Percentiles rank a stretch among this genome's conserved stretches.
phyloP scores from a whole-genome alignment of 163 green algal species.

The Picocystis sp. region DNA sequence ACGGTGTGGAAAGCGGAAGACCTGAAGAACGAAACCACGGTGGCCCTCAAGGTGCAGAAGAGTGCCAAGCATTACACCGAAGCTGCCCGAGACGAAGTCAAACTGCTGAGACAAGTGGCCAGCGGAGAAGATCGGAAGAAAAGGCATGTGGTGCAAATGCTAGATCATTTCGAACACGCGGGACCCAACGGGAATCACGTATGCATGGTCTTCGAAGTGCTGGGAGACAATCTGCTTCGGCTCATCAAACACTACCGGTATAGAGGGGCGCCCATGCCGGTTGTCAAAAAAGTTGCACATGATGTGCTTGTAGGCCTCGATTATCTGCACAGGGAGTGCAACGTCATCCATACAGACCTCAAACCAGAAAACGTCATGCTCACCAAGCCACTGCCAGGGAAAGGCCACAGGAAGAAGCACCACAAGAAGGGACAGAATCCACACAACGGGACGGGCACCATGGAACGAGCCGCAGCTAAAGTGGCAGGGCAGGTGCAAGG shows the following conservation, averaged over 20 bases:
- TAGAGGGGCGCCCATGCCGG: slow-evolving; percentile 61
- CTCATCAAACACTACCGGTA: slow-evolving; percentile 92
- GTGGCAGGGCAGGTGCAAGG: not conserved
- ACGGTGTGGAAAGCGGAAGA: slow-evolving; percentile 91
- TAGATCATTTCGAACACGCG: slow-evolving; percentile 28
- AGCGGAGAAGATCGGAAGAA: not conserved
- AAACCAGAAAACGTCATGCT: slow-evolving; percentile 99
- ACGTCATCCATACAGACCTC: slow-evolving; percentile 90
- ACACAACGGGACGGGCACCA: not conserved
- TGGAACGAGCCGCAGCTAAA: slow-evolving; percentile 8
- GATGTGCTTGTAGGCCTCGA: slow-evolving; percentile 70
- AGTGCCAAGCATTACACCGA: slow-evolving; percentile 85
- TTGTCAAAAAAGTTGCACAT: slow-evolving; percentile 52
- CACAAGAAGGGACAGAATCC: not conserved
- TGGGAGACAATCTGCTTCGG: slow-evolving; percentile 94
- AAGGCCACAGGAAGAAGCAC: not conserved
- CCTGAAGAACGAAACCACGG: slow-evolving; percentile 14
- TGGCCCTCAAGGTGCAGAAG: slow-evolving; percentile 37
- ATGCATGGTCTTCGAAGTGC: slow-evolving; percentile 49
- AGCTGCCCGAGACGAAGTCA: slow-evolving; percentile 88
- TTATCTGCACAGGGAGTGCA: slow-evolving; percentile 71
- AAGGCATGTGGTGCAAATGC: slow-evolving; percentile 19
- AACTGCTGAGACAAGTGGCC: slow-evolving; percentile 48
- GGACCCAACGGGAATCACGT: slow-evolving; percentile 36
- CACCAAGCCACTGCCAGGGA: slow-evolving; percentile 21